These are phyloP conservation scores for Hansenula sp. DNA, from an alignment of 1,139 yeast genomes.

Conservation along the genomic window DNA sequence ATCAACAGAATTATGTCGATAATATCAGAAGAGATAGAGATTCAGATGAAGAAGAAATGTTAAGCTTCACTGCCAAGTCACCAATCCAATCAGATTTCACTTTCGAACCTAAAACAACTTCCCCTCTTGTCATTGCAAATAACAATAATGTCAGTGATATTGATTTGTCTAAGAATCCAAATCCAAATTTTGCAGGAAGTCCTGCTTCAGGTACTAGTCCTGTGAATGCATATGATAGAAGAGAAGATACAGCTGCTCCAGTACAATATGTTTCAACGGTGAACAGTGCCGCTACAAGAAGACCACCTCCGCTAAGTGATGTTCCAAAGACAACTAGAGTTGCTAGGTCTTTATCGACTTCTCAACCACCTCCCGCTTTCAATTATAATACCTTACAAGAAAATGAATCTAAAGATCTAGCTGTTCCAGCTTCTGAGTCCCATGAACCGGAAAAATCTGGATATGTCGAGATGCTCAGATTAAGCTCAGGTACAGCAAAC, in stretches of 20 bases:
- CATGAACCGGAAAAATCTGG: slow-evolving; percentile 49
- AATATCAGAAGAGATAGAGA: slow-evolving; percentile 12
- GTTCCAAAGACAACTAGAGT: slow-evolving; percentile 28
- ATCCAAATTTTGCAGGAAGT: not conserved
- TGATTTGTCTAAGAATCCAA: not conserved
- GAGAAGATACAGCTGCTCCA: slow-evolving; percentile 56
- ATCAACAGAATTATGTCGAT: slow-evolving; percentile 10
- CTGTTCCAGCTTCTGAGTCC: slow-evolving; percentile 1
- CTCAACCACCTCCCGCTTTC: slow-evolving; percentile 7
- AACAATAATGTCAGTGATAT: not conserved
- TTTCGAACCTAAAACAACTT: slow-evolving; percentile 7
- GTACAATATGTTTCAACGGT: slow-evolving; percentile 25
- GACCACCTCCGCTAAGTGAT: slow-evolving; percentile 32
- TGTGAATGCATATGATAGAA: slow-evolving; percentile 27
- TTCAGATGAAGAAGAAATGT: slow-evolving; percentile 15
- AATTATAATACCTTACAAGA: slow-evolving; percentile 15
- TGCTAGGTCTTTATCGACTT: slow-evolving; percentile 28
- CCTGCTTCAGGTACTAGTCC: slow-evolving; percentile 1
- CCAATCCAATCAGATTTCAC: slow-evolving; percentile 25
- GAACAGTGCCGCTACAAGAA: slow-evolving; percentile 13
- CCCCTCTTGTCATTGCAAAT: not conserved
- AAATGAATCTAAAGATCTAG: slow-evolving; percentile 8
- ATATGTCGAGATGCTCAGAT: slow-evolving; percentile 52
- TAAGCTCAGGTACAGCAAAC: slow-evolving; percentile 43
- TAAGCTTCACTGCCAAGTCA: slow-evolving; percentile 29